Base-by-base conservation (phyloP, 495 filamentous ascomycete species). In the Hyaloscypha hepaticicola region DNA sequence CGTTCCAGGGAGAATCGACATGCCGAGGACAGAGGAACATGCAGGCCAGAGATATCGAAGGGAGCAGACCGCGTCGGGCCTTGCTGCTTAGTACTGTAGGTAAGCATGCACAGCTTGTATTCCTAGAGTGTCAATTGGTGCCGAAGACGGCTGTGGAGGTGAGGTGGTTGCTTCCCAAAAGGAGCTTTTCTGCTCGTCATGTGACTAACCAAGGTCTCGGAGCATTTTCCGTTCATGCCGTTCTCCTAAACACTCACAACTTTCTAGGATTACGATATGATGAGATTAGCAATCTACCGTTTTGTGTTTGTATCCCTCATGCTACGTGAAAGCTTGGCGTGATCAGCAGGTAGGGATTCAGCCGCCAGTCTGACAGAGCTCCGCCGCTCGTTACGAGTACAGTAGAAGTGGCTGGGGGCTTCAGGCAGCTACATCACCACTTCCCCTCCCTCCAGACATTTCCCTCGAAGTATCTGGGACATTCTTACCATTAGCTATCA, bases 321-420 rank as follows among this genome's bases (percentile, higher is more conserved):
- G 38, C 6, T 45, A 45, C 38, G 16, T 45, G 38, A 11, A 16
- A 45, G 38, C 12, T 14, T 45, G 38, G 38, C 38, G n/a, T n/a
- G 38, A 45, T 14, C 38, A 16, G 38, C 38, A 45, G 0, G 38
- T 45, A 14, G 19, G 38, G 38, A 16, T 19, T 45, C 38, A 45
- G 19, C 11, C 38, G 38, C 38, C 38, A 45, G n/a, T n/a, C n/a
- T n/a, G n/a, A n/a, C n/a, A n/a, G 12, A 45, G 38, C 38, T 45
- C 19, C 50, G 50, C 50, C 21, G 50, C 50, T 53, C 50, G 50
- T 53, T 25, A 53, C 50, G 21, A 53, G 50, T 45, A 45, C 38
- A 14, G 50, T 45, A 45, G 11, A 14, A 33, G 38, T 45, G 1
- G 38, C 38, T 45, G 38, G 38, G 12, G 5, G 38, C 38, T 45